These are phyloP conservation scores for Diaporthe vaccinii DNA, from an alignment of 2,329 filamentous ascomycete genomes.

Conservation along the genomic window DNA sequence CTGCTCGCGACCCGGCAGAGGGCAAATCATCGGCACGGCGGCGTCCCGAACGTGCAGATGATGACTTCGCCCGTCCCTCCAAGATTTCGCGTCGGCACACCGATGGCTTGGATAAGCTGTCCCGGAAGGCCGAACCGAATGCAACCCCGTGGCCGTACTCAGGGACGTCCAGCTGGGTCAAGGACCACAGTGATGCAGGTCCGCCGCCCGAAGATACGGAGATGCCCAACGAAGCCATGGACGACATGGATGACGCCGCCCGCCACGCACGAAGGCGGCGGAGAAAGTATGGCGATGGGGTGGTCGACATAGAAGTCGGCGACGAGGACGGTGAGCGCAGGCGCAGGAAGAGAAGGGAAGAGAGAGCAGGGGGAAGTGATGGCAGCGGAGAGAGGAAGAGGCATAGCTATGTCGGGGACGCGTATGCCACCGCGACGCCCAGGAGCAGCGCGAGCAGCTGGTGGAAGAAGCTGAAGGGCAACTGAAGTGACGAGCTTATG, in stretches of 20 bases:
- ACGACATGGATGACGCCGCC: constrained; percentile 60
- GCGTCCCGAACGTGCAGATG: constrained; percentile 57
- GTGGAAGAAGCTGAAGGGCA: constrained; percentile 69
- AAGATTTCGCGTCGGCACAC: constrained; percentile 42
- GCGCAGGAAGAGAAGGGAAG: constrained; percentile 44
- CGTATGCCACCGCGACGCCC: constrained; percentile 59
- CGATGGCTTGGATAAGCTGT: constrained; percentile 40
- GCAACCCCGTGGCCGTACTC: constrained; percentile 68
- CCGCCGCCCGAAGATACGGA: constrained; percentile 64
- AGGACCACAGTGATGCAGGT: constrained; percentile 73
- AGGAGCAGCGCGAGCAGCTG: constrained; percentile 56
- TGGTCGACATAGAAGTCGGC: constrained; percentile 52
- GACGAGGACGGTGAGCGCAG: constrained; percentile 47
- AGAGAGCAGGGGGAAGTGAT: constrained; percentile 58
- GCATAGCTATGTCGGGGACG: constrained; percentile 58
- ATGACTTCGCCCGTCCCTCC: constrained; percentile 57
- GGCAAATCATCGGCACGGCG: constrained; percentile 57
- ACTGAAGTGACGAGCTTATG: constrained; percentile 36
- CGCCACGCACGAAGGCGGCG: constrained; percentile 64
- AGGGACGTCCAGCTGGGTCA: constrained; percentile 76
- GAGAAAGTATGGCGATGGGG: constrained; percentile 57
- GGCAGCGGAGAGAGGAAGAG: constrained; percentile 58
- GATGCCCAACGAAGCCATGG: constrained; percentile 52
- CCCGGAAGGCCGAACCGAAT: constrained; percentile 47
- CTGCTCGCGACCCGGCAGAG: constrained; percentile 55